Evolutionary conservation across 345 rosid species (phyloP), one percentile per base, ranked within the genome.

Genomic region (Alliaria petiolata): DNA sequence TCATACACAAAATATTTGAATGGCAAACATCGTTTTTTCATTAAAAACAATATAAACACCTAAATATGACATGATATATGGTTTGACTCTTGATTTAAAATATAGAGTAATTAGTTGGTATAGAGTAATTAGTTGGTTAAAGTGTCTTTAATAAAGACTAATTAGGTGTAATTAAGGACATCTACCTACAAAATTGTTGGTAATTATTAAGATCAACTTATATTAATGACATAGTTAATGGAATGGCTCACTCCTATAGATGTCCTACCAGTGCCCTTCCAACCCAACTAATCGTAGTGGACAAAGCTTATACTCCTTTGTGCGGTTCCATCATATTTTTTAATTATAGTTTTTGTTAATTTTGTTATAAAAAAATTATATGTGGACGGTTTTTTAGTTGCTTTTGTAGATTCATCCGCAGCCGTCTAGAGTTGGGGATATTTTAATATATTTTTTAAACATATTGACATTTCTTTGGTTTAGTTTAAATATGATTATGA

Each of bases 191-290:
- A 26, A 47, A 33, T 25, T 10, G 30, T 46, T 36, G n/a, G n/a
- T n/a, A 35, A 36, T 40, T 55, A 31, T 42, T 17, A 45, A 15
- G 28, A 46, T 34, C 5, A 58, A 15, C 14, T n/a, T 30, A 22
- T 40, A 15, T n/a, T 9, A 65, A 36, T 40, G 53, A 67, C 15
- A 3, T 34, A 26, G 25, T 47, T 22, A 55, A 16, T 59, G 50
- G 26, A 59, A 26, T 36, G 58, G 22, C 36, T 68, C 28, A 10
- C 13, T 50, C 31, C 13, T 38, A 39, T 40, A 3, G 42, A 4
- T 70, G 75, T 59, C 75, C 75, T 61, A 70, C 75, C 42, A 50
- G 61, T 61, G 44, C 61, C 68, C 75, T 39, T 39, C 67, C 75
- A 28, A 70, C 68, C 75, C 61, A 61, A 59, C 67, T 70, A 2